Conservation (phyloP, 331 rosid species). For the Malus hybrid region DNA sequence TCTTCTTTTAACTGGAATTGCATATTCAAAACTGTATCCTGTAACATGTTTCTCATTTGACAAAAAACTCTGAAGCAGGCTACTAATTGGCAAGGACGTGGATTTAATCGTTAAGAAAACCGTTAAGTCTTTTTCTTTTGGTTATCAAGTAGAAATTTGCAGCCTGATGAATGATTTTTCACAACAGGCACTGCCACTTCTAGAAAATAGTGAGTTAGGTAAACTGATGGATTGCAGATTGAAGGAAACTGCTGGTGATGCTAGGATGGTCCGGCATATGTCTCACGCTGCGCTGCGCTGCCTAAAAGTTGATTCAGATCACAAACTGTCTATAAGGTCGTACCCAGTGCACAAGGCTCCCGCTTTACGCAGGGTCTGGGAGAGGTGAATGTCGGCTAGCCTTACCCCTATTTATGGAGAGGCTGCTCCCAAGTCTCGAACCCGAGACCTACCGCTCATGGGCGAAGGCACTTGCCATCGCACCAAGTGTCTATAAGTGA, state of each 20-base stretch:
- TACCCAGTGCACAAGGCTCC: no score
- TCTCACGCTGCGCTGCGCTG: conserved; percentile 19
- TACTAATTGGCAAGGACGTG: not conserved
- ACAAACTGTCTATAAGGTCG: conserved; percentile 8
- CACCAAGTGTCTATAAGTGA: conserved; percentile 14
- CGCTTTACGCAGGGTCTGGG: no score
- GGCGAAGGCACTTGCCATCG: no score
- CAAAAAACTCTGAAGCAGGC: not conserved
- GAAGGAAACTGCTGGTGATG: conserved; percentile 1
- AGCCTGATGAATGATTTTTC: not conserved
- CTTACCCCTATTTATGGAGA: no score
- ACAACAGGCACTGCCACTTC: conserved; percentile 16
- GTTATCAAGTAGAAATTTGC: not conserved
- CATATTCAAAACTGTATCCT: not conserved
- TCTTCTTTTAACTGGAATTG: not conserved
- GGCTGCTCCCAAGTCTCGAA: no score
- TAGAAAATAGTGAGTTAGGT: conserved; percentile 4
- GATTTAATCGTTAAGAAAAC: not conserved
- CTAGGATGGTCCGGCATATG: conserved; percentile 12
- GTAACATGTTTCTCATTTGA: not conserved
- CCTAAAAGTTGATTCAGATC: conserved; percentile 8
- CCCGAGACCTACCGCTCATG: no score
- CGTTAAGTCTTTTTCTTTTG: not conserved
- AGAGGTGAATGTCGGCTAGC: no score
- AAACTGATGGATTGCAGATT: conserved; percentile 22